These are phyloP conservation scores for Rhynchospora tenuis DNA, from an alignment of 176 grass and related monocot genomes.

Conservation along the genomic window DNA sequence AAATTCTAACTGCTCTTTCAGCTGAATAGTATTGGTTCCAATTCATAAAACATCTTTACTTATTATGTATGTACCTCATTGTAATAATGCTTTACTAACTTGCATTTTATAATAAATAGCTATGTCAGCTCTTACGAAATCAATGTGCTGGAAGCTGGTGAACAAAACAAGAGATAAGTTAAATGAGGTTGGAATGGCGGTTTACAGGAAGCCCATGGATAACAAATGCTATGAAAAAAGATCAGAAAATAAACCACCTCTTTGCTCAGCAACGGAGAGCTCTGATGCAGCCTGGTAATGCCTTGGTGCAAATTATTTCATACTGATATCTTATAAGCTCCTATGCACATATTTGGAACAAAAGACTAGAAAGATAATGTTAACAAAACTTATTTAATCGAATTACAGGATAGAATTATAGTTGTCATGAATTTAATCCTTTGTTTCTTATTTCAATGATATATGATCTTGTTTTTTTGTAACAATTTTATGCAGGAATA, in stretches of 20 bases:
- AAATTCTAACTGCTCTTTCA: background rate
- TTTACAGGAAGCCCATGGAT: conserved; percentile 87
- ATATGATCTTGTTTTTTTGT: background rate
- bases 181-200: conserved; percentile 85
- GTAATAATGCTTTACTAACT: background rate
- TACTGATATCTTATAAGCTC: background rate
- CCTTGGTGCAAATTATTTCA: background rate
- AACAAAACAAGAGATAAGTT: conserved; percentile 66
- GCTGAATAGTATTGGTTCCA: background rate
- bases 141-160: conserved; percentile 98
- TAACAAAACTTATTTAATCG: background rate
- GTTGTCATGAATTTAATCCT: conserved; percentile 5
- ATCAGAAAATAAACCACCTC: conserved; percentile 54
- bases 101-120: conserved; percentile 33
- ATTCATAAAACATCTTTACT: background rate
- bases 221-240: conserved; percentile 95
- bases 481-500: conserved; percentile 57
- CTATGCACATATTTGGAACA: background rate
- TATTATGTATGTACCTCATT: background rate
- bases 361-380: background rate
- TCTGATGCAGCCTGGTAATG: conserved; percentile 91
- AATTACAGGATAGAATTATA: background rate
- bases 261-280: conserved; percentile 75
- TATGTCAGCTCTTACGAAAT: conserved; percentile 79
- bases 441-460: background rate